Base-by-base conservation (phyloP, 2,329 filamentous ascomycete species). In the Xylariaceae sp. region DNA sequence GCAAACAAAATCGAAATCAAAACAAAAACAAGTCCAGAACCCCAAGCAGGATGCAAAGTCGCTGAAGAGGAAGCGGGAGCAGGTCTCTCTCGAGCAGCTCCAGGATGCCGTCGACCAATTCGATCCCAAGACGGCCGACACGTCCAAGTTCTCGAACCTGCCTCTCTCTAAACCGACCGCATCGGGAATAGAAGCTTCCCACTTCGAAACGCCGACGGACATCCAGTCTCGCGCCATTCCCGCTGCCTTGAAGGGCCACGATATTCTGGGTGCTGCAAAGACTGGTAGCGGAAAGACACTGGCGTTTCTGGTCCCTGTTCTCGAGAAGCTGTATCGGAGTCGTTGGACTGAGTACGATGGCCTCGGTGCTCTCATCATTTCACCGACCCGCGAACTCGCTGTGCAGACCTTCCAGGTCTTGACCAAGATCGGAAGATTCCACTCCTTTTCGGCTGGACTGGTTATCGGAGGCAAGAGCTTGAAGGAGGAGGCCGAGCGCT, bases 331-430 rank as follows among this genome's bases (percentile, higher is more conserved):
- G 2, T 94, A 96, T 74, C 87, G 92, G 55, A 85, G 87, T 58
- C 89, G 88, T 81, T 97, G 92, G 87, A 89, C 94, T 13, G 90
- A 96, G 68, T 82, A 87, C 67, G 94, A 99, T 75, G 94, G 94
- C 0, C 80, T 99, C 35, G 93, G 93, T 7, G 94, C 94, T 3
- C 82, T 99, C 64, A 90, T 99, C 65, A 87, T 99, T 56, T 93
- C 92, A 0, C 94, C 94, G 0, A 99, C 94, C 6, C 88, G 94
- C 70, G 94, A 99, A 76, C 80, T 99, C 34, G 63, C 94, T 0
- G 94, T 95, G 45, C 94, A 99, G 74, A 99, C 96, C 62, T 99
- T 97, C 71, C 89, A 97, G 59, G 93, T 97, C 0, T 76, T 99
- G 68, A 83, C 90, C 62, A 96, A 96, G 74, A 85, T 99, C 59